Evolutionary conservation across 441 rosid species (phyloP).

Genomic region (Euphorbia corollata): DNA sequence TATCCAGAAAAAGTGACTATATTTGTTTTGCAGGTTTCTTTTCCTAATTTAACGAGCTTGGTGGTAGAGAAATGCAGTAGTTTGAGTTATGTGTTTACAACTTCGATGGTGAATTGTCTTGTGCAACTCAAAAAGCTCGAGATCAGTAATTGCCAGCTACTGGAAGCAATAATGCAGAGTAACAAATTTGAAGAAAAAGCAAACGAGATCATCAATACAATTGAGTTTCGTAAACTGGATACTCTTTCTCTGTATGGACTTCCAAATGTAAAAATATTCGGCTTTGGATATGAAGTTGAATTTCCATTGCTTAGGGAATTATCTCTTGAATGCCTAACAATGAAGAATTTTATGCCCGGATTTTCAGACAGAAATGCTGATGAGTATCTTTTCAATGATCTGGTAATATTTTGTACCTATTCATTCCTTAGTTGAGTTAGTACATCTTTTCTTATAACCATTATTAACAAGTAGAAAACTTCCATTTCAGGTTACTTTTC

Average conservation of each 20-base stretch:
- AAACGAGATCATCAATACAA: not conserved
- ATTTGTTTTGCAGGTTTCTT: not conserved
- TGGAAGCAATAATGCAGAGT: not conserved
- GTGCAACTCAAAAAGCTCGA: not conserved
- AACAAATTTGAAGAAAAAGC: not conserved
- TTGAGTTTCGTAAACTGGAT: not conserved
- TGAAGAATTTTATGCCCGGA: not conserved
- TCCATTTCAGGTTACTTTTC: conserved; percentile 16
- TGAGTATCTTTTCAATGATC: conserved; percentile 2
- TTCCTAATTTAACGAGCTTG: not conserved
- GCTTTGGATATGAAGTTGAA: not conserved
- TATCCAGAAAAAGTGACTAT: no score
- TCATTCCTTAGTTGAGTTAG: not conserved
- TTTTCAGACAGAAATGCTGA: not conserved
- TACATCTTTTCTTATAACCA: no score
- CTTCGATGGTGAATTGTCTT: not conserved
- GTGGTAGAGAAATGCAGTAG: not conserved
- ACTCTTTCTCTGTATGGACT: not conserved
- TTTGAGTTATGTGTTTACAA: not conserved
- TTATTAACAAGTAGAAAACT: not conserved
- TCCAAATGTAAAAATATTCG: not conserved
- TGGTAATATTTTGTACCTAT: not conserved
- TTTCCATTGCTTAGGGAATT: not conserved
- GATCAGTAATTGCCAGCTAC: not conserved
- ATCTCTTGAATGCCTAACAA: not conserved